Evolutionary conservation across 345 rosid genomes (phyloP).

Genomic region (Gossypium arboreum): DNA sequence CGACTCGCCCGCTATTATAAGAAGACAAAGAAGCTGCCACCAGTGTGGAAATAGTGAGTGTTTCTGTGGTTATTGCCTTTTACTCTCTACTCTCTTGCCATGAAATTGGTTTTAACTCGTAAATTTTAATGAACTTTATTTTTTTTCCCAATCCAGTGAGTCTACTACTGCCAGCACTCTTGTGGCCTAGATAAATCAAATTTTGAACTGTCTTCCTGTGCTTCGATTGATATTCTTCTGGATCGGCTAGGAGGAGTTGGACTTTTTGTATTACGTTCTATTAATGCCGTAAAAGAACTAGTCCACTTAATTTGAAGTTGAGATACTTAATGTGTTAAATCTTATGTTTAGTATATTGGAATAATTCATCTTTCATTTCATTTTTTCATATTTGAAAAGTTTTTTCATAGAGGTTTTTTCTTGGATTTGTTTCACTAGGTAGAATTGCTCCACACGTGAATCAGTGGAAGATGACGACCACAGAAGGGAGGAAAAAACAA

Average conservation of each 20-base stretch:
- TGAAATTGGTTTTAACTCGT: neutral
- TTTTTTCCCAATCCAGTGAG: conserved; percentile 37
- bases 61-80: neutral
- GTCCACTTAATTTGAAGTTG: neutral
- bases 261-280: neutral
- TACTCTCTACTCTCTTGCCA: neutral
- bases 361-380: neutral
- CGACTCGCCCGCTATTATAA: conserved; percentile 94
- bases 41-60: conserved; percentile 89
- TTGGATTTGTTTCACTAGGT: neutral
- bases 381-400: neutral
- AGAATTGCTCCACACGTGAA: too few relatives aligned
- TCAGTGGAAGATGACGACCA: too few relatives aligned
- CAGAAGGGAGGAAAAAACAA: neutral
- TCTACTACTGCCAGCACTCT: conserved; percentile 68
- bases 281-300: neutral
- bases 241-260: neutral
- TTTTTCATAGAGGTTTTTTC: neutral
- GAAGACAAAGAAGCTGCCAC: conserved; percentile 94
- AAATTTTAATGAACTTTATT: neutral
- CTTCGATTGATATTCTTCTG: neutral
- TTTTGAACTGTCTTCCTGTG: neutral
- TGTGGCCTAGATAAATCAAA: conserved; percentile 37
- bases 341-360: neutral
- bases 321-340: neutral